phyloP scores from a whole-genome alignment of 768 basidiomycete species.

The Pleurotus tuoliensis region DNA sequence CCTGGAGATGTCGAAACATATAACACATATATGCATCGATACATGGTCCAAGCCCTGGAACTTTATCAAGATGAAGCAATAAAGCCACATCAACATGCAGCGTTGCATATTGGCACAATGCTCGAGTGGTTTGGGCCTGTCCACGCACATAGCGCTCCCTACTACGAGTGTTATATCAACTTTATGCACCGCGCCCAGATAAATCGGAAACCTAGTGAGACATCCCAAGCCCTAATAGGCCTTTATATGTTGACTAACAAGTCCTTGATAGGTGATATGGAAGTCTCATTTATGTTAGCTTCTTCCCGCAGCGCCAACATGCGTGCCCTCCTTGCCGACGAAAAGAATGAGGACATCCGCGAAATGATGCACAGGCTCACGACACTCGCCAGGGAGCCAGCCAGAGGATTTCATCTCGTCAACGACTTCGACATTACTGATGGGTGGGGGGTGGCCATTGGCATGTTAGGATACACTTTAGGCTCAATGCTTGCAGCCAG shows the following conservation, averaged over 20 bases:
- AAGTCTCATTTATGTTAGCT: conserved; percentile 13
- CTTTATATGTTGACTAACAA: not conserved
- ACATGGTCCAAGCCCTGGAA: conserved; percentile 9
- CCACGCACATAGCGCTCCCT: conserved; percentile 21
- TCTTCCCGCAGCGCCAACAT: conserved; percentile 12
- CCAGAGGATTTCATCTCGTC: conserved; percentile 12
- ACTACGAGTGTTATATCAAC: conserved; percentile 26
- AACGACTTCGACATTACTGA: conserved; percentile 2
- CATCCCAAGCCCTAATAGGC: not conserved
- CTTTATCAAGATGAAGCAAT: conserved; percentile 16
- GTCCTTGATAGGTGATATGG: conserved; percentile 13
- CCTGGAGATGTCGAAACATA: conserved; percentile 15
- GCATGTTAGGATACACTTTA: not conserved
- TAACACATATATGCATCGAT: conserved; percentile 15
- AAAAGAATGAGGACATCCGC: not conserved
- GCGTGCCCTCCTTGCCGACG: conserved; percentile 11
- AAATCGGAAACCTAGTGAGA: conserved; percentile 17
- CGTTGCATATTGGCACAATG: conserved; percentile 17
- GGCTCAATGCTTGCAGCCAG: not conserved
- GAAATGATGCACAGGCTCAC: conserved; percentile 10
- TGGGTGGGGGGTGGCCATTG: not conserved
- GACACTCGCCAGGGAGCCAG: conserved; percentile 12
- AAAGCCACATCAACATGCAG: conserved; percentile 18
- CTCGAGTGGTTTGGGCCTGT: conserved; percentile 18
- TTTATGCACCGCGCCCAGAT: conserved; percentile 18